Conservation (phyloP, 768 basidiomycete species). For the Kwoniella bestiolae region DNA sequence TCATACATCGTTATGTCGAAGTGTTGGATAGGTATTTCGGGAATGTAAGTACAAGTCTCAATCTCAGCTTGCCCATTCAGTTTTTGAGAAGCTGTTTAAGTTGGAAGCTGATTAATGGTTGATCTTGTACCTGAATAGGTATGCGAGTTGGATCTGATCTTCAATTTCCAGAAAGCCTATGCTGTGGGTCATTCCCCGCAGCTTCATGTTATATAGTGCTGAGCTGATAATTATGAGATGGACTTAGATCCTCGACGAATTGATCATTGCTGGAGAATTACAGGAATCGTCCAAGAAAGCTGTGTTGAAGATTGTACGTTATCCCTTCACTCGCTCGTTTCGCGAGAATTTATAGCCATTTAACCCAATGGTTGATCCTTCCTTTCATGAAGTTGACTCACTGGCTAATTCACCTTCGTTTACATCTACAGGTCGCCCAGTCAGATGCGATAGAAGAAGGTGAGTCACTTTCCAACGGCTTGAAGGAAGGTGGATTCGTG, state of each 20-base stretch:
- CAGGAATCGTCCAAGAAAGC: constrained; percentile 84
- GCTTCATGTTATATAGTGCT: too few species aligned
- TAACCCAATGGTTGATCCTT: not conserved
- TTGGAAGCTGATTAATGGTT: too few species aligned
- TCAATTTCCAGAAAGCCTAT: constrained; percentile 97
- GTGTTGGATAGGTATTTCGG: constrained; percentile 83
- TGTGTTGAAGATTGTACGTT: constrained; percentile 60
- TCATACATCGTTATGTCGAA: constrained; percentile 93
- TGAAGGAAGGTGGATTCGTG: constrained; percentile 33
- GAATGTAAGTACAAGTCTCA: constrained; percentile 66
- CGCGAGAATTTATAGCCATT: too few species aligned
- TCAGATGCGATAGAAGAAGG: constrained; percentile 60
- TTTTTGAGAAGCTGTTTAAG: too few species aligned
- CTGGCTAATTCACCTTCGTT: not conserved
- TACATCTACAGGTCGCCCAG: constrained; percentile 55
- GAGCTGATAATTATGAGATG: too few species aligned
- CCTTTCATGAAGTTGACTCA: not conserved
- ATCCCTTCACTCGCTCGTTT: too few species aligned
- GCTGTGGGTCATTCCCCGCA: constrained; percentile 66
- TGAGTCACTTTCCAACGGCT: constrained; percentile 36
- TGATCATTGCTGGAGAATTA: constrained; percentile 90
- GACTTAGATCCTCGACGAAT: constrained; percentile 81
- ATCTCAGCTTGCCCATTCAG: too few species aligned
- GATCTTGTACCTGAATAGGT: constrained; percentile 49
- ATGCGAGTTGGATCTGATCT: constrained; percentile 88